These are phyloP conservation scores for Umbelopsis sp. DNA, from an alignment of 192 early-diverging fungal species.

Conservation along the genomic window DNA sequence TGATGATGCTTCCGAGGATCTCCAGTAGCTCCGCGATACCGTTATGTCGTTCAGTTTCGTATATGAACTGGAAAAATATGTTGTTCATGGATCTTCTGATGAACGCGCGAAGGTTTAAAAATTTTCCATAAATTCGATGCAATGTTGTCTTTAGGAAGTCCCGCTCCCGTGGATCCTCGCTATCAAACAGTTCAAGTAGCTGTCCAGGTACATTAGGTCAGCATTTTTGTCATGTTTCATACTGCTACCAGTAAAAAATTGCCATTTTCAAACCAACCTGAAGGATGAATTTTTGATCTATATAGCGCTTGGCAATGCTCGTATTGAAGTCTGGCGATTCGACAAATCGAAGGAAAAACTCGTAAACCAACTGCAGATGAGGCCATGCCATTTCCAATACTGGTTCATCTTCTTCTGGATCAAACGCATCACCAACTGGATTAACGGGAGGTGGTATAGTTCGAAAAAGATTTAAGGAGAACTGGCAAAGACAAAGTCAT, in stretches of 20 bases:
- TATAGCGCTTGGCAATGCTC: constrained; percentile 84
- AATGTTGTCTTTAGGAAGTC: constrained; percentile 92
- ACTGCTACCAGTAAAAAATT: constrained; percentile 30
- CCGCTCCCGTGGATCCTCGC: constrained; percentile 89
- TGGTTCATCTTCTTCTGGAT: constrained; percentile 95
- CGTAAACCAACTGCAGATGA: constrained; percentile 89
- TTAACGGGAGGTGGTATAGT: constrained; percentile 90
- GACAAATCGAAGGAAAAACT: constrained; percentile 89
- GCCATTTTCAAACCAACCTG: constrained; percentile 39
- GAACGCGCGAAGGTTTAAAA: constrained; percentile 87
- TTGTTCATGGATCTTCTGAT: constrained; percentile 91
- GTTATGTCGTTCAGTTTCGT: constrained; percentile 89
- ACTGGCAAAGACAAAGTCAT: constrained; percentile 45
- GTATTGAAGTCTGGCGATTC: constrained; percentile 92
- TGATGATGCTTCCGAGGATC: constrained; percentile 94
- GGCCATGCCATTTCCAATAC: constrained; percentile 92
- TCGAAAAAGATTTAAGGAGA: constrained; percentile 83
- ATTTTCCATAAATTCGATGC: constrained; percentile 93
- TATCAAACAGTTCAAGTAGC: constrained; percentile 90
- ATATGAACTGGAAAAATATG: constrained; percentile 90
- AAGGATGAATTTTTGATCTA: constrained; percentile 83
- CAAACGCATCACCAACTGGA: constrained; percentile 86
- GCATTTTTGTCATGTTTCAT: neutral
- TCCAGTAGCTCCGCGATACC: constrained; percentile 92
- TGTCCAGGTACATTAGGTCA: constrained; percentile 32